These are phyloP conservation scores for Solanum clarkiae DNA, from an alignment of 257 asterid species.

Conservation along the genomic window DNA sequence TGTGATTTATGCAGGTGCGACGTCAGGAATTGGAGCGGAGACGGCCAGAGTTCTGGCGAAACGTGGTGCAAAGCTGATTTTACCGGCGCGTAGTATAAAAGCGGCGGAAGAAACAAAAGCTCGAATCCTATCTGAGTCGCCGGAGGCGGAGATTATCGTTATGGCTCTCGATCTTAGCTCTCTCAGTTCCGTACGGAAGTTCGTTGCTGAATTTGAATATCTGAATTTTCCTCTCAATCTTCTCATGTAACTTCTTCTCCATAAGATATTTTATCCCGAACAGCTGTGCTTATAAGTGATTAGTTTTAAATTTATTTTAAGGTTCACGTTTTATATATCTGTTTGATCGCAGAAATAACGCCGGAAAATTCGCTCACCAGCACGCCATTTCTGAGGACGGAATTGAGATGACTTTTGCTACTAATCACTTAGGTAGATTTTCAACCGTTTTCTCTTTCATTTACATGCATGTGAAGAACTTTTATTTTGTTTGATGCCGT, in stretches of 20 bases:
- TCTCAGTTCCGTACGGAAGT: constrained; percentile 51
- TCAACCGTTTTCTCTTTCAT: not conserved
- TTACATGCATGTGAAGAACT: not conserved
- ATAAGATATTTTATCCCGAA: not conserved
- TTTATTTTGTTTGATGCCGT: not conserved
- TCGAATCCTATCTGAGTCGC: constrained; percentile 55
- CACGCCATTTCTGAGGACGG: constrained; percentile 84
- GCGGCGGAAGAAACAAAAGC: constrained; percentile 71
- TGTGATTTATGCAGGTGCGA: constrained; percentile 40
- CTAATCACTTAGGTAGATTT: constrained; percentile 67
- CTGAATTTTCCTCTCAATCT: constrained; percentile 69
- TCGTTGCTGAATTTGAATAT: constrained; percentile 51
- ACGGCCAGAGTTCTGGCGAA: constrained; percentile 79
- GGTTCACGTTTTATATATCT: not conserved
- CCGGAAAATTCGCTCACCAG: constrained; percentile 78
- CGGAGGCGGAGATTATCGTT: constrained; percentile 49
- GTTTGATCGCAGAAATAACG: constrained; percentile 58
- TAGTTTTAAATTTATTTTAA: not conserved
- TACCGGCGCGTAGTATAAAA: constrained; percentile 70
- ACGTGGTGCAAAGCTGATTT: constrained; percentile 73
- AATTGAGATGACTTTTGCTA: constrained; percentile 93
- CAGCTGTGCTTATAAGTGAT: not conserved
- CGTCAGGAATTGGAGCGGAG: constrained; percentile 96
- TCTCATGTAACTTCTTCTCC: constrained; percentile 40
- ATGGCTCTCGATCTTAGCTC: constrained; percentile 88